Evolutionary conservation across 208 protist species (phyloP), one percentile per base, ranked within the genome.

Genomic region (Crithidia fasciculata): DNA sequence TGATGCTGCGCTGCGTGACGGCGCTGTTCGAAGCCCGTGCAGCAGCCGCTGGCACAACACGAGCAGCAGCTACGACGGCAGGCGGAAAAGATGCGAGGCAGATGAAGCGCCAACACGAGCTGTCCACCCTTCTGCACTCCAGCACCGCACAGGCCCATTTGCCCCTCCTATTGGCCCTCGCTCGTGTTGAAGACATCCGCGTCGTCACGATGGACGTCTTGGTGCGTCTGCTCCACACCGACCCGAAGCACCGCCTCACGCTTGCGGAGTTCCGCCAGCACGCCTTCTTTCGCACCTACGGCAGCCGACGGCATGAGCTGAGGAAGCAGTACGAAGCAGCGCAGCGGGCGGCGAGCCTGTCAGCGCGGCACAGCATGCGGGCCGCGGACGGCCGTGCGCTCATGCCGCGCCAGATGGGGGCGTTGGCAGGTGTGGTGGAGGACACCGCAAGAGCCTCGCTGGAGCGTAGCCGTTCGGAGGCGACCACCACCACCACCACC

Each of bases 161-260:
- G 37, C 67, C 74, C 5, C 43, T 79, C 36, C 37, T 73, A 4
- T 44, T 79, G 15, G 66, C 74, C 12, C 66, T 79, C 10, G 67
- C 74, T 2, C 74, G 74, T 39, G 67, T 60, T 8, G 39, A n/a
- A 2, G 39, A 56, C 10, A 43, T 61, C 0, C 74, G 45, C 28
- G 28, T 58, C 4, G 43, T 49, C 36, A 57, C 74, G 41, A 73
- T 81, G 70, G 64, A 77, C 18, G 37, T 81, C 16, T 50, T 86
- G 7, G 44, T 78, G 2, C 61, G 68, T 7, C 43, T 89, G 61
- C 75, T 88, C 4, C 76, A 89, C 54, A 68, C 66, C 18, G 36
- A 80, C 40, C 76, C 82, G 2, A n/a, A 39, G 19, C 57, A 74
- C 18, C 80, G 84, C 3, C 79, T 82, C 55, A 82, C 60, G 39